Evolutionary conservation across 2,329 filamentous ascomycete genomes (phyloP), one percentile per base, ranked within the genome.

Genomic region (Coniochaeta sp.): DNA sequence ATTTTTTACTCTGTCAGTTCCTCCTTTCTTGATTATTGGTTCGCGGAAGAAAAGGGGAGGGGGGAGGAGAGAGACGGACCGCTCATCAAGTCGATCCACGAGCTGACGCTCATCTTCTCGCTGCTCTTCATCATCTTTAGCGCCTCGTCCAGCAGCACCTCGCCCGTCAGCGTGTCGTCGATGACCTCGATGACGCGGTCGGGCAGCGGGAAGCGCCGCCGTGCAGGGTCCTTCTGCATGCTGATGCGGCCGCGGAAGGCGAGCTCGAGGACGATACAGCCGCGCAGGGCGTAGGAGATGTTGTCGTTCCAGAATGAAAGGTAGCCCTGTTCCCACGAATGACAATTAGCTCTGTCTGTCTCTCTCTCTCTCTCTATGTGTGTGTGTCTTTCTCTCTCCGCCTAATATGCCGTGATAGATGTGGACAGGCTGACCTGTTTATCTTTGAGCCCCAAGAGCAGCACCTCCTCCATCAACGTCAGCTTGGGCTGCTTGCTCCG

Each of bases 251-350:
- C 95, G 65, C 95, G 85, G 77, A 99, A 96, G 64, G 95, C 95
- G 69, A 99, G 81, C 77, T 99, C 95, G 76, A 98, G 91, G 67
- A 99, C 95, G 73, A 99, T 99, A 78, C 95, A 99, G 72, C 95
- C 95, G 74, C 95, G 88, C 64, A 99, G 83, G 66, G 95, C 95
- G 75, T 99, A 99, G 62, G 93, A 97, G 71, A 99, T 99, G 79
- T 99, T 99, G 78, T 99, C 95, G 78, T 99, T 99, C 95, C 95
- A 99, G 78, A 99, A 99, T 33, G 93, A 98, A 64, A 99, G 87
- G 73, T 99, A 98, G 66, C 95, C 95, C 92, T 96, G 72, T 65
- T 57, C 62, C 6, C 54, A 38, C 28, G 12, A 22, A 34, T n/a
- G 28, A 31, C 28, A 31, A 31, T 31, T 31, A 31, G 28, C 28